Percentiles rank a stretch among this genome's conserved stretches.
phyloP scores from a whole-genome alignment of 257 asterid genomes.

The Solanum dulcamara region DNA sequence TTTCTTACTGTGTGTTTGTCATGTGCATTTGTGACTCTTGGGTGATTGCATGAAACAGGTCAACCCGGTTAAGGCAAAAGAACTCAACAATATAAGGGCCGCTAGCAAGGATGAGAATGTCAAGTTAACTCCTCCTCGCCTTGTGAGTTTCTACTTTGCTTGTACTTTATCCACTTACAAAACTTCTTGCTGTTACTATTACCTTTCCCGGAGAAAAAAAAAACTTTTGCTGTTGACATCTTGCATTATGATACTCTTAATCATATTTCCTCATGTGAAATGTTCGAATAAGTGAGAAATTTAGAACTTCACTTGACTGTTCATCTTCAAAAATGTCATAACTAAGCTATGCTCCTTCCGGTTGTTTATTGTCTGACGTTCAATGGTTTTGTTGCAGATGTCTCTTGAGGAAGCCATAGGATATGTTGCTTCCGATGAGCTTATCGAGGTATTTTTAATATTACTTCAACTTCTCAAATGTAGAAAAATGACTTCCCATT shows the following conservation, averaged over 20 bases:
- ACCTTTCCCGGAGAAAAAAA: not conserved
- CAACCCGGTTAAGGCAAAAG: conserved; percentile 80
- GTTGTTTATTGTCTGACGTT: not conserved
- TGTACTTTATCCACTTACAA: not conserved
- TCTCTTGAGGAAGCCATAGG: conserved; percentile 97
- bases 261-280: not conserved
- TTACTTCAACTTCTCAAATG: not conserved
- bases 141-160: conserved; percentile 32
- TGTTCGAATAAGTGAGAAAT: not conserved
- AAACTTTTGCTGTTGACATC: too few relatives aligned
- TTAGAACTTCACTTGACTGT: not conserved
- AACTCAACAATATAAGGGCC: conserved; percentile 75
- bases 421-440: conserved; percentile 92
- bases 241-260: too few relatives aligned
- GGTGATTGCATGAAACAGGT: conserved; percentile 35
- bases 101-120: conserved; percentile 89
- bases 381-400: conserved; percentile 39
- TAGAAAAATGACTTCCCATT: not conserved
- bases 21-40: conserved; percentile 5
- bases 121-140: conserved; percentile 94
- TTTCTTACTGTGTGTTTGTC: not conserved
- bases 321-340: not conserved
- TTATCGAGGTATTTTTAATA: conserved; percentile 71
- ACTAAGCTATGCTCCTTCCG: not conserved
- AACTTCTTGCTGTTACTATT: not conserved